Evolutionary conservation across 2,329 filamentous ascomycete genomes (phyloP).

Genomic region (Trichoderma sp.): DNA sequence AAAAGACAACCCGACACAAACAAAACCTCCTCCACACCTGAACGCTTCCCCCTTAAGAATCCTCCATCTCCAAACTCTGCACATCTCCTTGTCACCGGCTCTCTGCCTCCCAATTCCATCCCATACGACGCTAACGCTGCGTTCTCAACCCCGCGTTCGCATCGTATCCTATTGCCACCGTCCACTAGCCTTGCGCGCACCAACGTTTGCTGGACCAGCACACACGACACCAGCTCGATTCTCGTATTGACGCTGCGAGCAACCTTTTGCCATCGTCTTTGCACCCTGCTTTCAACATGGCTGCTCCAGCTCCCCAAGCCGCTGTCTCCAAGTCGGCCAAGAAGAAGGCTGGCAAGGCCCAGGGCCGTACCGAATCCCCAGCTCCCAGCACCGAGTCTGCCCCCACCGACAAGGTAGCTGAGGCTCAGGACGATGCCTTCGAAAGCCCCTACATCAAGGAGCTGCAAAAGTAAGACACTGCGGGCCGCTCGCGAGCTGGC

Average conservation of each 20-base stretch:
- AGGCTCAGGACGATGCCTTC: slow-evolving; percentile 55
- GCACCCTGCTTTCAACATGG: slow-evolving; percentile 42
- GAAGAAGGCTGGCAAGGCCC: slow-evolving; percentile 59
- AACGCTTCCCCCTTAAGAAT: neutral
- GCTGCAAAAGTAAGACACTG: slow-evolving; percentile 71
- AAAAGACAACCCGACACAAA: slow-evolving; percentile 16
- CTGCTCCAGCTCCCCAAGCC: slow-evolving; percentile 57
- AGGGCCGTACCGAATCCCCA: slow-evolving; percentile 53
- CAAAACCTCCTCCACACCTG: slow-evolving; percentile 17
- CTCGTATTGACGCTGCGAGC: neutral
- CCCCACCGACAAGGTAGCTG: slow-evolving; percentile 49
- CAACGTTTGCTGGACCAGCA: slow-evolving; percentile 3
- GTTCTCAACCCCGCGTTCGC: slow-evolving; percentile 4
- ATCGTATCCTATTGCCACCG: neutral
- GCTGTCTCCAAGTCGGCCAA: slow-evolving; percentile 63
- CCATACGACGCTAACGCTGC: neutral
- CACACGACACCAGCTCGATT: slow-evolving; percentile 19
- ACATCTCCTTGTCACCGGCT: neutral
- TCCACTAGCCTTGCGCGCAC: neutral
- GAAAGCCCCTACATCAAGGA: slow-evolving; percentile 85
- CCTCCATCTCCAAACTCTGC: neutral
- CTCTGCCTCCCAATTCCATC: neutral
- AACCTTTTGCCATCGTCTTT: slow-evolving; percentile 16
- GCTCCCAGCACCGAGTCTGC: slow-evolving; percentile 47
- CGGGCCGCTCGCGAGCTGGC: neutral